phyloP scores from a whole-genome alignment of 495 filamentous ascomycete species.

The Stereocaulon alpinum region DNA sequence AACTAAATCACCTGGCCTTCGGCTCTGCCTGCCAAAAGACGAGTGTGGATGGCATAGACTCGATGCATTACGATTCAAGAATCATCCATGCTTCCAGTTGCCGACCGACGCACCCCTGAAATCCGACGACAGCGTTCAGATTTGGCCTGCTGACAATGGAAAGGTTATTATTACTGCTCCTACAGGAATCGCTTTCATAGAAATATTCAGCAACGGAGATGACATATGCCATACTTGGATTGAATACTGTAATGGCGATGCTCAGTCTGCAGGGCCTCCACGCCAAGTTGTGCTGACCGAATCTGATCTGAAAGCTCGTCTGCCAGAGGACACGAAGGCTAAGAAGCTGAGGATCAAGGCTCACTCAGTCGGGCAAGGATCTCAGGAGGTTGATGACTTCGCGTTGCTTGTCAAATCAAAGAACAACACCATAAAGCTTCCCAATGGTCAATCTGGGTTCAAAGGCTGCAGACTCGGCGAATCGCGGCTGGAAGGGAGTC shows the following conservation, averaged over 20 bases:
- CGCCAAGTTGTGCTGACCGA: slow-evolving; percentile 66
- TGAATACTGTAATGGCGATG: slow-evolving; percentile 61
- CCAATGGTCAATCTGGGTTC: slow-evolving; percentile 62
- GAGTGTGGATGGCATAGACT: slow-evolving; percentile 85
- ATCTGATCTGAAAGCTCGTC: slow-evolving; percentile 54
- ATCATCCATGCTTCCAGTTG: slow-evolving; percentile 81
- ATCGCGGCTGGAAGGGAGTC: slow-evolving; percentile 59
- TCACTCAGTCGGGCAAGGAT: slow-evolving; percentile 63
- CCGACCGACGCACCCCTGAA: slow-evolving; percentile 60
- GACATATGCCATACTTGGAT: slow-evolving; percentile 65
- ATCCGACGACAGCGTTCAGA: slow-evolving; percentile 70
- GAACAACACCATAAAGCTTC: slow-evolving; percentile 58
- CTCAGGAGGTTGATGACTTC: slow-evolving; percentile 65
- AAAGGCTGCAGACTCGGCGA: slow-evolving; percentile 66
- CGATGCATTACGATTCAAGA: slow-evolving; percentile 77
- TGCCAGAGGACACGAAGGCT: slow-evolving; percentile 62
- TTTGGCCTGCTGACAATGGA: slow-evolving; percentile 77
- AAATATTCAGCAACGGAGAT: slow-evolving; percentile 68
- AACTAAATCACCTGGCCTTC: slow-evolving; percentile 66
- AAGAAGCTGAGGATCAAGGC: slow-evolving; percentile 59
- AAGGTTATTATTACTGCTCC: slow-evolving; percentile 69
- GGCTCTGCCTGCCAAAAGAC: slow-evolving; percentile 59
- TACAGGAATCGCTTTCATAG: slow-evolving; percentile 71
- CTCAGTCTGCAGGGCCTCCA: slow-evolving; percentile 47
- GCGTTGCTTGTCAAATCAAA: slow-evolving; percentile 54